phyloP scores from a whole-genome alignment of 306 rosid genomes.

The Prunus fruticosa region DNA sequence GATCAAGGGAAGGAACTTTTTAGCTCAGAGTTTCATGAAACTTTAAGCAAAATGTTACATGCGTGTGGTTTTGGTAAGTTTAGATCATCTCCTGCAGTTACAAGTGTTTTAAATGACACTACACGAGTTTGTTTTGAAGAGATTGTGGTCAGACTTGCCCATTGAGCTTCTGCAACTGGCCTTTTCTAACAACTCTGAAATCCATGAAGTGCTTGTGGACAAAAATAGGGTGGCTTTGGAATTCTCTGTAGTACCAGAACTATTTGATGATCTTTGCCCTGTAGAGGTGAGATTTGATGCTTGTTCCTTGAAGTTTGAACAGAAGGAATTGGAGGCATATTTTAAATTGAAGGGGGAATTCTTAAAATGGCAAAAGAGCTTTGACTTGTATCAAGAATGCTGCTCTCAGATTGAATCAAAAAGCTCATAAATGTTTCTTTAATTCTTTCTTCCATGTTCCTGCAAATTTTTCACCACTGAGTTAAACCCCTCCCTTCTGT shows the following conservation, averaged over 20 bases:
- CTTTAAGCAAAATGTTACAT: conserved; percentile 57
- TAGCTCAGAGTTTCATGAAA: conserved; percentile 40
- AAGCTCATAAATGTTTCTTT: neutral
- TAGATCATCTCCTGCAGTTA: conserved; percentile 45
- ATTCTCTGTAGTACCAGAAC: conserved; percentile 46
- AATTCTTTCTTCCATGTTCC: too few species aligned
- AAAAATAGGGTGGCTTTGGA: conserved; percentile 39
- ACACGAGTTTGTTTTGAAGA: conserved; percentile 48
- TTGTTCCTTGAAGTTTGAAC: conserved; percentile 28
- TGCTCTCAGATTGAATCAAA: conserved; percentile 25
- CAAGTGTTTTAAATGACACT: conserved; percentile 49
- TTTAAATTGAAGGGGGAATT: conserved; percentile 39
- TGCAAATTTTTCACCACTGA: neutral
- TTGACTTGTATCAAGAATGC: conserved; percentile 34
- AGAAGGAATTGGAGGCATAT: conserved; percentile 25
- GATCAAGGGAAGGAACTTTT: conserved; percentile 20
- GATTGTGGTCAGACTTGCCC: conserved; percentile 66
- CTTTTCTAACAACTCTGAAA: conserved; percentile 45
- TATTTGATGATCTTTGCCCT: conserved; percentile 51
- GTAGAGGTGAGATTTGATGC: conserved; percentile 43
- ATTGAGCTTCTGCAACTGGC: conserved; percentile 51
- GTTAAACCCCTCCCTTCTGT: too few species aligned
- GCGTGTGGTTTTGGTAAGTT: conserved; percentile 48
- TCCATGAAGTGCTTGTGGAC: conserved; percentile 28
- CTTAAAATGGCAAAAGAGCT: conserved; percentile 44